Base-by-base conservation (phyloP, 768 basidiomycete genomes). In the Phlegmacium glaucopus region DNA sequence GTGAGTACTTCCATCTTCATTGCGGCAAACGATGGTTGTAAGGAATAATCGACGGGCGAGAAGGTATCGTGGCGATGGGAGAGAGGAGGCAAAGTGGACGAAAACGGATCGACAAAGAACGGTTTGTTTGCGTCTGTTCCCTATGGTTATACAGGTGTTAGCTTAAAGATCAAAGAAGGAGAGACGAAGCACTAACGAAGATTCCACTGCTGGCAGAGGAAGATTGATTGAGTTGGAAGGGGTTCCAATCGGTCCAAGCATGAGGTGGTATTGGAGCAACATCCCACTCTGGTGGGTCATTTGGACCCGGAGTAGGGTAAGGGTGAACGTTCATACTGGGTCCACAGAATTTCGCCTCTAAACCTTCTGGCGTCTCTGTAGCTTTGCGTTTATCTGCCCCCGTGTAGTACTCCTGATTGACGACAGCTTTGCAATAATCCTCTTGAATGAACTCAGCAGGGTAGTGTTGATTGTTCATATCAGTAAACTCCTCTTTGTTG, bases 401-500 rank as follows among this genome's bases (percentile, higher is more conserved):
- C 17, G 9, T 39, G 32, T 11, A 34, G 6, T 6, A 34, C 11
- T 34, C n/a, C 32, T 2, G 32, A n/a, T 34, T 6, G 32, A 6
- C 32, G 11, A 34, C 10, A 34, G 10, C 32, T n/a, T 10, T n/a
- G 32, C 3, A 34, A 34, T 34, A 6, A n/a, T n/a, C n/a, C 32
- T 6, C 11, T 34, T 34, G 32, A 34, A n/a, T 15, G 39, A 8
- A 18, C n/a, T 17, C 29, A 11, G 36, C 25, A 10, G 6, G 4
- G n/a, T 13, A 17, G 25, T 45, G 39, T 8, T 45, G 42, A n/a
- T 48, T 39, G 36, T 13, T 43, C 4, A 45, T 40, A 16, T 46
- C 42, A 15, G 38, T 4, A 41, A 48, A 51, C 9, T 40, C 25
- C 10, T 45, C 28, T 9, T 6, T 26, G 18, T 41, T 26, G 30